Base-by-base conservation (phyloP, 768 basidiomycete genomes). In the Daedalea quercina region DNA sequence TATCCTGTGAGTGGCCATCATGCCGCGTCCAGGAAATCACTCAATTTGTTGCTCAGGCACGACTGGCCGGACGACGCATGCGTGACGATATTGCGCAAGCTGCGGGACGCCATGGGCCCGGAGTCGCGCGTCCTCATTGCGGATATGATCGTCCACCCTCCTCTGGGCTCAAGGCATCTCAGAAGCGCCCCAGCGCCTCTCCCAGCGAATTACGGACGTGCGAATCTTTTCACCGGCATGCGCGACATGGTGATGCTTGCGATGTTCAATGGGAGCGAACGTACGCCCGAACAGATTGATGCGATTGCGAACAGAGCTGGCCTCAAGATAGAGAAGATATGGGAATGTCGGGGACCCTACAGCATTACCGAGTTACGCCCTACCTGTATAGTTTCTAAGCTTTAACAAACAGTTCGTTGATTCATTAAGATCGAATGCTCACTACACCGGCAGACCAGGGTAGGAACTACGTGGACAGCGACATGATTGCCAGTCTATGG, bases 181-280 rank as follows among this genome's bases (percentile, higher is more conserved):
- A 47, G 34, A 17, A 1, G 4, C 24, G 56, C 56, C 24, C 56
- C 56, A 9, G 4, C 49, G 35, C 56, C n/a, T 1, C 50, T 57
- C 15, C 56, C 50, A 13, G 53, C 56, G 25, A 59, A 59, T 33
- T 59, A 59, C 41, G 57, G 54, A 3, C 7, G 7, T 9, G 54
- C 51, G 3, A 26, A 35, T 23, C 48, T 43, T 1, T 24, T 53
- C 19, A 24, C 33, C 0, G 45, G 53, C 25, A 31, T 33, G 9
- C 45, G 41, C 22, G 54, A 54, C 35, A 26, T 59, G n/a, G 37
- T 41, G 44, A 59, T 59, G 57, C 48, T 59, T 13, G 26, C 52
- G 3, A 19, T 53, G 43, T 51, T 56, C 7, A 59, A 59, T 19
- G 50, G 54, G 8, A 26, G 12, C 13, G 57, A 59, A 33, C 41